Evolutionary conservation across 2,329 filamentous ascomycete genomes (phyloP), one percentile per base, ranked within the genome.

Genomic region (Chrysoporthe deuterocubensis): DNA sequence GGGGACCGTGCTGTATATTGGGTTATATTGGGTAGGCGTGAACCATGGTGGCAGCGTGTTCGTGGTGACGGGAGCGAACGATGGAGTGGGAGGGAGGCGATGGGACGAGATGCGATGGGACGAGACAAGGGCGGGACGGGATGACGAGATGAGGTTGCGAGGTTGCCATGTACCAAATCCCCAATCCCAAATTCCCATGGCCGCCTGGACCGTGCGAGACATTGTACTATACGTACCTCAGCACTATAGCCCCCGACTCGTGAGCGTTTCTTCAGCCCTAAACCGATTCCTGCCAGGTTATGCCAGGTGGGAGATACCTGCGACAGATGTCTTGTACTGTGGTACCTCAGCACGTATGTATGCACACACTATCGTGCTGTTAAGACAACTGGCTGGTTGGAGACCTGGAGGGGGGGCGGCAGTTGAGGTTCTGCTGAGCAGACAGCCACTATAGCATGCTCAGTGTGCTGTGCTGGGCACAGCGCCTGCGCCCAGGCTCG

Each of bases 201-300:
- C 44, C 16, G 11, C 21, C 16, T 34, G 26, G 21, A 34, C 42
- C 40, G 43, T 34, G 42, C 16, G 59, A 46, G 34, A 44, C 57
- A 43, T 14, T 42, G 34, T 26, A 26, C 26, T 26, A 26, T 26
- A 26, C 26, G 26, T 26, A 26, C 26, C 26, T 26, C 26, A 26
- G 26, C 26, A 26, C 2, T 26, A 26, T 26, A 26, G 26, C 26
- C 34, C 37, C 40, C 21, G 57, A 21, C 40, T 60, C 40, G 32
- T 26, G 26, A 26, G 48, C 59, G 59, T 61, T 61, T 61, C 59
- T 48, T 61, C 59, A 61, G 59, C 59, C 59, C 59, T 48, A 48
- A 40, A 57, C 54, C 54, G 6, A n/a, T 57, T 61, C 59, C 59
- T 61, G 59, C 21, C n/a, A 32, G 37, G n/a, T 54, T 34, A 21